Evolutionary conservation across 73 alveolate species (phyloP), one percentile per base, ranked within the genome.

Genomic region (Stentor roeselii): DNA sequence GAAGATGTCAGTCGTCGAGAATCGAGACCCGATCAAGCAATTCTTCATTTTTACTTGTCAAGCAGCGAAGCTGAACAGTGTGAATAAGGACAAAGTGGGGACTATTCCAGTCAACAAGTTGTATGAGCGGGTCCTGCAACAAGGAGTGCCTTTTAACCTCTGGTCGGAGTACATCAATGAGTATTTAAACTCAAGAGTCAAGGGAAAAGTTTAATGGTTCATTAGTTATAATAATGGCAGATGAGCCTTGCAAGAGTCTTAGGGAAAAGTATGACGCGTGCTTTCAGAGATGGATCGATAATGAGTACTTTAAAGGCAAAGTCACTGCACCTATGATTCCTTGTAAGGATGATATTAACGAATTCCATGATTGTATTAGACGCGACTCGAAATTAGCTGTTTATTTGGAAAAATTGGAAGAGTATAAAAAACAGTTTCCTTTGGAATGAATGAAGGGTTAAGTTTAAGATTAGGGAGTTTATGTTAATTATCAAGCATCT

Each of bases 51-150:
- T 30, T 21, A 40, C 34, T 27, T 67, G 80, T 67, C 41, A 67
- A 2, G 80, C 80, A 30, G 80, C 80, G 21, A 67, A 67, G 42
- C 1, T 67, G 37, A 67, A 67, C 34, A 67, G 80, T 32, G 80
- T 11, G 14, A 30, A 67, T 21, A 21, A 40, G 34, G 80, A 67
- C 2, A 21, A 30, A 1, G 34, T 67, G 27, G 80, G 80, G 34
- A n/a, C 21, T 27, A n/a, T 67, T 0, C 80, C 80, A 30, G 11
- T 67, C 34, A 32, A 34, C 34, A 67, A 21, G 34, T 34, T 67
- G 34, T 67, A 67, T 67, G 37, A 67, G 11, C 21, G 34, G 34
- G 80, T 67, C 41, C 14, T 67, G n/a, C 27, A 67, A 67, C 41
- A 67, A 32, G 41, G 37, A 1, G 37, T 67, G 1, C 80, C 80